Conservation (phyloP, 305 asterid genomes). For the Andrographis paniculata region DNA sequence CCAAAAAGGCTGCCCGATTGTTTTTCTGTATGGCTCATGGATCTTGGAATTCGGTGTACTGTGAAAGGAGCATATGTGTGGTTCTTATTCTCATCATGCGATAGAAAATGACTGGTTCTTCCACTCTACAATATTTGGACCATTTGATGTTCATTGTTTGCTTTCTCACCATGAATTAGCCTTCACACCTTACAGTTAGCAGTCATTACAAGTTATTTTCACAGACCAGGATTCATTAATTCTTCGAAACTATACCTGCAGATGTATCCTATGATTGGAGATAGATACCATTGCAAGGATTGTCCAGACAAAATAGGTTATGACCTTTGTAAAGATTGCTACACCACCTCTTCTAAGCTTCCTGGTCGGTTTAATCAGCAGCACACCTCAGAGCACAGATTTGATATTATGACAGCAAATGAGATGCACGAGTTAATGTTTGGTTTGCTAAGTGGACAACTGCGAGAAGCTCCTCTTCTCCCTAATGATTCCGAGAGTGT, state of each 20-base stretch:
- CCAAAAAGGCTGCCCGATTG: no score
- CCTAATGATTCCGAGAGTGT: conserved; percentile 6
- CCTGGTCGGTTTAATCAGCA: conserved; percentile 50
- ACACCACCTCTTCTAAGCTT: conserved; percentile 30
- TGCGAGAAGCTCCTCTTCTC: conserved; percentile 16
- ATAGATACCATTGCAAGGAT: conserved; percentile 43
- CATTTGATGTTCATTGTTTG: background rate
- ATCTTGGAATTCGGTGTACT: background rate
- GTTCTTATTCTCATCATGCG: background rate
- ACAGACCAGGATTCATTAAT: background rate
- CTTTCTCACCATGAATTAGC: background rate
- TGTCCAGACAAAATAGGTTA: conserved; percentile 37
- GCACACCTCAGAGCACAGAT: conserved; percentile 41
- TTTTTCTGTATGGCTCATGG: background rate
- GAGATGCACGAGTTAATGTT: conserved; percentile 15
- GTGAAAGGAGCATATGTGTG: background rate
- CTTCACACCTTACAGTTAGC: no score
- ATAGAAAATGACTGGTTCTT: background rate
- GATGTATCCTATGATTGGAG: conserved; percentile 47
- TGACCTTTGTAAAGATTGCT: conserved; percentile 41
- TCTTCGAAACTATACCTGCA: conserved; percentile 18
- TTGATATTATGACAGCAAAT: conserved; percentile 22
- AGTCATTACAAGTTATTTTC: no score
- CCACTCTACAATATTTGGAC: background rate
- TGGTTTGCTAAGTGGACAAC: conserved; percentile 17